These are phyloP conservation scores for Starmerella stellata DNA, from an alignment of 805 yeast genomes.

Conservation along the genomic window DNA sequence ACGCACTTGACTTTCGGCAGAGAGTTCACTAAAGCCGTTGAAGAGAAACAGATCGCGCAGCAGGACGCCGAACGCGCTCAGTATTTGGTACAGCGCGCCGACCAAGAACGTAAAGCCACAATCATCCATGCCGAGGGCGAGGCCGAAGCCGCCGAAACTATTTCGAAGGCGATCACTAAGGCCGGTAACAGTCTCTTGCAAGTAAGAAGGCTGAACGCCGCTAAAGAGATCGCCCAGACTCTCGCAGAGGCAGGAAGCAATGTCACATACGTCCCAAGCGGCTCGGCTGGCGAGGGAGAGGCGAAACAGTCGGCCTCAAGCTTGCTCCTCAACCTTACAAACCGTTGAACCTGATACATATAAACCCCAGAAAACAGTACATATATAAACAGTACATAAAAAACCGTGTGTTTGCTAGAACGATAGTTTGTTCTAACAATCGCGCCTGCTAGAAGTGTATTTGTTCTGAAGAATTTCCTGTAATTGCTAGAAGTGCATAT, in stretches of 20 bases:
- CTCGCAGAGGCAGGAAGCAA: slow-evolving; percentile 58
- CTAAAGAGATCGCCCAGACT: slow-evolving; percentile 84
- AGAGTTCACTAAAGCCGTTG: slow-evolving; percentile 96
- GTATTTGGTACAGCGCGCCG: slow-evolving; percentile 84
- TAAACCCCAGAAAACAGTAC: too few relatives aligned
- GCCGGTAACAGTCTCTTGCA: slow-evolving; percentile 90
- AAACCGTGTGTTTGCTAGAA: too few relatives aligned
- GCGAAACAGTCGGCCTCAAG: slow-evolving; percentile 15
- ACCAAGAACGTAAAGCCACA: slow-evolving; percentile 88
- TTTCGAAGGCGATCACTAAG: slow-evolving; percentile 77
- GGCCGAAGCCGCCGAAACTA: slow-evolving; percentile 91
- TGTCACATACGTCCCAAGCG: slow-evolving; percentile 69
- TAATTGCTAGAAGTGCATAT: too few relatives aligned
- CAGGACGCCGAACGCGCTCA: slow-evolving; percentile 97
- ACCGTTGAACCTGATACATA: too few relatives aligned
- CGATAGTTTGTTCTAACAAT: too few relatives aligned
- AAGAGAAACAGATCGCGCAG: slow-evolving; percentile 96
- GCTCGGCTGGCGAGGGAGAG: slow-evolving; percentile 20
- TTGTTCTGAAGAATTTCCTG: too few relatives aligned
- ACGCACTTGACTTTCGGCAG: slow-evolving; percentile 94
- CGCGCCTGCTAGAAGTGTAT: too few relatives aligned
- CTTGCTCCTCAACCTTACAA: slow-evolving; percentile 23
- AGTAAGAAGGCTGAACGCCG: slow-evolving; percentile 90
- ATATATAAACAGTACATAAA: too few relatives aligned
- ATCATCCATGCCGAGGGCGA: slow-evolving; percentile 98